Percentiles rank a stretch among this genome's conserved stretches.
These are phyloP conservation scores for Ambispora gerdemannii DNA, from an alignment of 192 early-diverging fungal genomes.

Conservation along the genomic window DNA sequence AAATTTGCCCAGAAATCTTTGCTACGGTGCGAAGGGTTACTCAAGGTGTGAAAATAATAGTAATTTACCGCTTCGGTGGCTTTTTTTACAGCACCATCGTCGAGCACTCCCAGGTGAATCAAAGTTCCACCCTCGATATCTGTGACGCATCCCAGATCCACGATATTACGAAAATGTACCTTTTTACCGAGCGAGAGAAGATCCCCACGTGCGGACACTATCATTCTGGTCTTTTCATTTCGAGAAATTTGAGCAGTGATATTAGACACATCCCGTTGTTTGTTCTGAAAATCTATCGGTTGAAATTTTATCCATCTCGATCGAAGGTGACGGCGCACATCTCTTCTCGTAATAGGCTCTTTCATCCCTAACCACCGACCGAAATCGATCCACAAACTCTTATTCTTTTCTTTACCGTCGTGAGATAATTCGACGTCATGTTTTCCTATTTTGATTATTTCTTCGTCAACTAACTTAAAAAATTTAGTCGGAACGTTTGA, in stretches of 20 bases:
- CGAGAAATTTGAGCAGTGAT: background rate
- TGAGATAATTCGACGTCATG: constrained; percentile 20
- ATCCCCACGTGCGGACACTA: background rate
- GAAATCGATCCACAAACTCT: background rate
- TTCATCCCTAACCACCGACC: constrained; percentile 4
- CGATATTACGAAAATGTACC: background rate
- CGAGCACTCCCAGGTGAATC: background rate
- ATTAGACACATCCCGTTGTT: background rate
- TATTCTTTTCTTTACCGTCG: constrained; percentile 7
- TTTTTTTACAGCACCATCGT: too few species aligned
- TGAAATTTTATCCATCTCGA: constrained; percentile 3
- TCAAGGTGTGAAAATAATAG: constrained; percentile 17
- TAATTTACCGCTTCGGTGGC: too few species aligned
- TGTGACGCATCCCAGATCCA: background rate
- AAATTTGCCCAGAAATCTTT: constrained; percentile 3
- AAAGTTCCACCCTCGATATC: constrained; percentile 17
- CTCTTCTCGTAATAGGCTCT: constrained; percentile 1
- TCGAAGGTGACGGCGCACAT: constrained; percentile 6
- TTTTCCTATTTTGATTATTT: constrained; percentile 20
- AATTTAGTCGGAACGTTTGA: constrained; percentile 13
- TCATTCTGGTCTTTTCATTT: constrained; percentile 12
- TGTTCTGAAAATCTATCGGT: constrained; percentile 10
- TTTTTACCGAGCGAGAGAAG: background rate
- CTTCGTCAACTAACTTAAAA: constrained; percentile 8
- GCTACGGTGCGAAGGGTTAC: constrained; percentile 15